Percentiles rank a stretch among this genome's conserved stretches.
Evolutionary conservation across 2,329 filamentous ascomycete genomes (phyloP).

Genomic region (Verticillium isaacii): DNA sequence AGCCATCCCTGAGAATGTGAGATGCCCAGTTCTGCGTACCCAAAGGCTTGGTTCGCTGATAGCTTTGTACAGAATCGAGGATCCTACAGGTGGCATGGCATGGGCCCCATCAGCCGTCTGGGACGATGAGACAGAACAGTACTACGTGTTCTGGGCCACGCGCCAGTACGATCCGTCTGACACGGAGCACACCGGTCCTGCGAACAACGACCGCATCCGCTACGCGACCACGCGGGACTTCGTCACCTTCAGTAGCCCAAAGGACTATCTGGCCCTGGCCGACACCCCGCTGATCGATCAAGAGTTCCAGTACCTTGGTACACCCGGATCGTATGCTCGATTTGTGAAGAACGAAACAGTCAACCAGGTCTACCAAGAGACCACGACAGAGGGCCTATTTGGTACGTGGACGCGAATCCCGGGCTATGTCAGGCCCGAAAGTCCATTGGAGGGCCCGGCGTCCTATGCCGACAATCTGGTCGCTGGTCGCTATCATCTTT

Average conservation of each 20-base stretch:
- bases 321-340: constrained; percentile 32
- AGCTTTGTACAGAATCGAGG: constrained; percentile 20
- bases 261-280: constrained; percentile 35
- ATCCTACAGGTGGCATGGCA: constrained; percentile 27
- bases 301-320: constrained; percentile 38
- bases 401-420: constrained; percentile 39
- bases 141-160: constrained; percentile 44
- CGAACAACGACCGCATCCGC: constrained; percentile 36
- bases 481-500: constrained; percentile 29
- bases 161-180: constrained; percentile 38
- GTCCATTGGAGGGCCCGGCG: constrained; percentile 29
- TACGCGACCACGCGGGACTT: constrained; percentile 48
- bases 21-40: background rate
- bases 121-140: constrained; percentile 29
- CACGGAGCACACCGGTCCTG: constrained; percentile 35
- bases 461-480: constrained; percentile 30
- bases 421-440: constrained; percentile 25
- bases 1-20: constrained; percentile 15
- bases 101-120: constrained; percentile 32
- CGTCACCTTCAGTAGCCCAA: constrained; percentile 36
- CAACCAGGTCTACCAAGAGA: constrained; percentile 43
- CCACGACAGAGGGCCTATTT: constrained; percentile 37
- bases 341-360: constrained; percentile 47
- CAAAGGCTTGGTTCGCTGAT: background rate
- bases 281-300: constrained; percentile 44